Conservation (phyloP, 768 basidiomycete genomes). For the Pulveroboletus sp. region DNA sequence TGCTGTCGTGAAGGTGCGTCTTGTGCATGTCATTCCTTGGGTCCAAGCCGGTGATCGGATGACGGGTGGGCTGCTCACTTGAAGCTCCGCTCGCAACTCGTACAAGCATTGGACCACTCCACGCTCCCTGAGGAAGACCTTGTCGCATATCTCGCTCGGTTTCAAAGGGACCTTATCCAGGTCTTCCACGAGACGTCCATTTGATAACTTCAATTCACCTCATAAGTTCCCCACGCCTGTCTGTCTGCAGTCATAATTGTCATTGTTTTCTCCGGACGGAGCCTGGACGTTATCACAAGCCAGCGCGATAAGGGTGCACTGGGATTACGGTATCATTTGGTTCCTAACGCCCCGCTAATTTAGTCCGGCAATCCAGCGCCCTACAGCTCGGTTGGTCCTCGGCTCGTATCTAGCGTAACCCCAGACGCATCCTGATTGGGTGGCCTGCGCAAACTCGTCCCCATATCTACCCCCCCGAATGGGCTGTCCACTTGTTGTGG, state of each 20-base stretch:
- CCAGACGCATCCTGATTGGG: conserved; percentile 12
- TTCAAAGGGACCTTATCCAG: conserved; percentile 67
- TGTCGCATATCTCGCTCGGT: conserved; percentile 54
- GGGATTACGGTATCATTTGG: conserved; percentile 12
- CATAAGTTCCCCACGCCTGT: not conserved
- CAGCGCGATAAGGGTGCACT: not conserved
- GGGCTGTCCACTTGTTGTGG: not conserved
- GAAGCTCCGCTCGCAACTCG: conserved; percentile 70
- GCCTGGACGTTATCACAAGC: conserved; percentile 13
- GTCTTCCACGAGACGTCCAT: conserved; percentile 31
- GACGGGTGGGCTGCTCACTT: not conserved
- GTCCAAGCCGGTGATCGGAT: not conserved
- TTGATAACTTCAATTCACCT: conserved; percentile 4
- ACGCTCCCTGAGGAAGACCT: conserved; percentile 70
- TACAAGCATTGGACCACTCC: conserved; percentile 68
- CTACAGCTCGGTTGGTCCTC: not conserved
- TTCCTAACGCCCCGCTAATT: not conserved
- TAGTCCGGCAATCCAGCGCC: not conserved
- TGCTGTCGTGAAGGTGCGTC: conserved; percentile 58
- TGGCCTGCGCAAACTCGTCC: not conserved
- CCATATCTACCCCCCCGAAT: conserved; percentile 16
- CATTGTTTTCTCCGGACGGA: not conserved
- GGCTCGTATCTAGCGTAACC: not conserved
- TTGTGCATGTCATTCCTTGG: not conserved
- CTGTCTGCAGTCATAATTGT: conserved; percentile 4